Percentiles rank a stretch among this genome's conserved stretches.
Conservation (phyloP, 495 filamentous ascomycete genomes). For the Aspergillus affinis region DNA sequence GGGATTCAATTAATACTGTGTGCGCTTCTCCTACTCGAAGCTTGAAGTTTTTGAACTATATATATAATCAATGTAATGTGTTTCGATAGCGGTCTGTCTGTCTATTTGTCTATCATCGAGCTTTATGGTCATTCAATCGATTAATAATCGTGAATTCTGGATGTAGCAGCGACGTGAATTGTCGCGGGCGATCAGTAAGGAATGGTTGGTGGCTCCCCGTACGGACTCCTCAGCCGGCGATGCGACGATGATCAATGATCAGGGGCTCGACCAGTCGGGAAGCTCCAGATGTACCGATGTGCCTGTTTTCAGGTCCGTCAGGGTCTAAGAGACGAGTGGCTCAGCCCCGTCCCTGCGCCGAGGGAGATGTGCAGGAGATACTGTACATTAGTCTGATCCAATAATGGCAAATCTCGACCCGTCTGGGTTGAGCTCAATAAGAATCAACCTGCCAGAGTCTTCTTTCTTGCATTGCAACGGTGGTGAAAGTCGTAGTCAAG, state of each 20-base stretch:
- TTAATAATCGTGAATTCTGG: neutral
- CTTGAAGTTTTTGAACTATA: neutral
- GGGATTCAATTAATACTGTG: neutral
- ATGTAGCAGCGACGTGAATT: neutral
- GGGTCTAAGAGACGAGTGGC: slow-evolving; percentile 1
- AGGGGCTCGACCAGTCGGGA: neutral
- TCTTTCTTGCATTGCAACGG: neutral
- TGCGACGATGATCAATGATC: neutral
- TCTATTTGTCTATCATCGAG: neutral
- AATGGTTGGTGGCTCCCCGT: neutral
- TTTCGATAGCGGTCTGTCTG: neutral
- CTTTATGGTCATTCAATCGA: neutral
- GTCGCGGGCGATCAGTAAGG: neutral
- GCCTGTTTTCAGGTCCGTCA: neutral
- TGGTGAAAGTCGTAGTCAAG: neutral
- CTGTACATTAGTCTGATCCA: neutral
- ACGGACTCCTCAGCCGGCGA: neutral
- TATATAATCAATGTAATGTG: neutral
- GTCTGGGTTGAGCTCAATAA: slow-evolving; percentile 3
- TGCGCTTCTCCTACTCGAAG: neutral
- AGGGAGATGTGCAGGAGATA: slow-evolving; percentile 2
- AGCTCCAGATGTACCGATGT: neutral
- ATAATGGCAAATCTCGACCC: slow-evolving; percentile 3
- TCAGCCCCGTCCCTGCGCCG: neutral
- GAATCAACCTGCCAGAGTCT: neutral